A percentile compares a stretch with the other conserved stretches of the same genome.
Evolutionary conservation across 1,139 yeast genomes (phyloP).

Genomic region (Pichiaceae sp.): DNA sequence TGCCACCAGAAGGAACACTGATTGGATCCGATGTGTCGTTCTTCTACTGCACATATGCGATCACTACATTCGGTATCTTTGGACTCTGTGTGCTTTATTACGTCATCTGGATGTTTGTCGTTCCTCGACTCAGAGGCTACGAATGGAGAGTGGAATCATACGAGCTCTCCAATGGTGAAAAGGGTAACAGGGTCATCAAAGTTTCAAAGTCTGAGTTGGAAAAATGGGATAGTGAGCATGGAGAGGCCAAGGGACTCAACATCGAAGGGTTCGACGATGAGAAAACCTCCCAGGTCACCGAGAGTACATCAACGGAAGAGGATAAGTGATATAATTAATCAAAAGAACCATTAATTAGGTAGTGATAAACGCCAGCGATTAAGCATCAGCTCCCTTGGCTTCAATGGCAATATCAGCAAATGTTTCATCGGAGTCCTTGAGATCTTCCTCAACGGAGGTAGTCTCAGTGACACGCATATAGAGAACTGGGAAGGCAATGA

Average conservation of each 20-base stretch:
- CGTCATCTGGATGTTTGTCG: conserved; percentile 29
- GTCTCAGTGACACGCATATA: conserved; percentile 28
- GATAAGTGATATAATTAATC: no score
- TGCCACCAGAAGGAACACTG: conserved; percentile 30
- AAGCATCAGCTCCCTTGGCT: no score
- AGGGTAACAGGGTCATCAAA: conserved; percentile 32
- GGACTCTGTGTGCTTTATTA: conserved; percentile 27
- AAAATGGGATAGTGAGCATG: conserved; percentile 24
- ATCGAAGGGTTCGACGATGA: not conserved
- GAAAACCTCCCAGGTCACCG: no score
- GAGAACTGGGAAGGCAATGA: conserved; percentile 33
- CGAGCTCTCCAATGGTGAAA: conserved; percentile 30
- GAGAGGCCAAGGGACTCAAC: not conserved
- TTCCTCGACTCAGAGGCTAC: conserved; percentile 29
- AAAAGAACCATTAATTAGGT: no score
- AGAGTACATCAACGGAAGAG: no score
- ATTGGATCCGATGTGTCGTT: conserved; percentile 31
- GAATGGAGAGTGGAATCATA: conserved; percentile 27
- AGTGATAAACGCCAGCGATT: no score
- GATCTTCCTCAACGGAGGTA: conserved; percentile 3
- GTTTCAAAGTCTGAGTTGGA: conserved; percentile 26
- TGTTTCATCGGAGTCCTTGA: conserved; percentile 2
- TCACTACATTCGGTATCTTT: conserved; percentile 26
- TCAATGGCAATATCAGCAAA: no score
- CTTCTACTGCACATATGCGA: conserved; percentile 24